Evolutionary conservation across 306 rosid species (phyloP).

Genomic region (Hippophae tibetana): DNA sequence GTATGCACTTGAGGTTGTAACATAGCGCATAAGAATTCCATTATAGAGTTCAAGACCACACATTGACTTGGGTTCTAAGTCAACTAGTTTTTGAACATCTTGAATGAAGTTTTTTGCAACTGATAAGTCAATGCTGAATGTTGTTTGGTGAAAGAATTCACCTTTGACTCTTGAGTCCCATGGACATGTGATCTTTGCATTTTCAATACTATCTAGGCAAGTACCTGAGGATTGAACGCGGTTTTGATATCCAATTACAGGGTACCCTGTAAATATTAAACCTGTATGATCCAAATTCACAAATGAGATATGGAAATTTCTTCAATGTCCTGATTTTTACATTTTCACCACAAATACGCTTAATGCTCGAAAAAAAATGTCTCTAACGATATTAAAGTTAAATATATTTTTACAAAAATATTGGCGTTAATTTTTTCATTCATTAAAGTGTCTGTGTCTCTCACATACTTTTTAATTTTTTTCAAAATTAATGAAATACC

Average conservation of each 20-base stretch:
- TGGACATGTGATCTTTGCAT: slow-evolving; percentile 41
- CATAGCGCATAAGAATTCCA: slow-evolving; percentile 69
- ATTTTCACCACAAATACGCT: no score
- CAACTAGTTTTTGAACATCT: slow-evolving; percentile 55
- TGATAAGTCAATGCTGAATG: slow-evolving; percentile 42
- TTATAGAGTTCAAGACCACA: slow-evolving; percentile 61
- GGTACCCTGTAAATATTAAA: slow-evolving; percentile 44
- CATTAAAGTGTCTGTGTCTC: no score
- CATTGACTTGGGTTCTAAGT: slow-evolving; percentile 38
- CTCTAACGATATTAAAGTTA: no score
- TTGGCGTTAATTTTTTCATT: no score
- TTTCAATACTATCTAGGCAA: slow-evolving; percentile 33
- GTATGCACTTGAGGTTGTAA: slow-evolving; percentile 54
- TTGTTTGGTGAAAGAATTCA: slow-evolving; percentile 54
- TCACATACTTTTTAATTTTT: no score
- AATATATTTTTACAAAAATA: no score
- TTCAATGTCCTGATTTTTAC: no score
- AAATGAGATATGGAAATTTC: no score
- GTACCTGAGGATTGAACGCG: slow-evolving; percentile 60
- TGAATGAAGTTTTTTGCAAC: slow-evolving; percentile 34
- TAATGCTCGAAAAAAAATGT: no score
- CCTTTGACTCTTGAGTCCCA: slow-evolving; percentile 69
- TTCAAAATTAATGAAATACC: no score
- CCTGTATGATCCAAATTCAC: slow-evolving; percentile 21
- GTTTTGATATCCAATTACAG: slow-evolving; percentile 55